Conservation (phyloP, 768 basidiomycete species). For the Pisolithus marmoratus region DNA sequence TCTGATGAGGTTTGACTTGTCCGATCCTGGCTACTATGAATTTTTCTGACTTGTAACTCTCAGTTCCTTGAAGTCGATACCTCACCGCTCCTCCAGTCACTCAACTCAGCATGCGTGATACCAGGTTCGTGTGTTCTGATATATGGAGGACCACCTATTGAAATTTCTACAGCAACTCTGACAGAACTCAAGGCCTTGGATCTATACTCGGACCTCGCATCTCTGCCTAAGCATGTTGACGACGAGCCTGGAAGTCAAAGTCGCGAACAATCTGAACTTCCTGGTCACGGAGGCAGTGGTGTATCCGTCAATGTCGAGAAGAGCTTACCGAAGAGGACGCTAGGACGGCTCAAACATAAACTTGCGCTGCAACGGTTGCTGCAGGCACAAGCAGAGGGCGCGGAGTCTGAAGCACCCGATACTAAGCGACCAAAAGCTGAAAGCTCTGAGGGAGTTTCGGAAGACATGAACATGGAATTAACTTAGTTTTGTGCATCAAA, state of each 20-base stretch:
- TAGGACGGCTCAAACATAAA: slow-evolving; percentile 49
- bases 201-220: slow-evolving; percentile 51
- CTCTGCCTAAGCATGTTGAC: slow-evolving; percentile 56
- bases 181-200: slow-evolving; percentile 50
- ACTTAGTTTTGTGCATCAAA: not conserved
- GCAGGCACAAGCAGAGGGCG: slow-evolving; percentile 3
- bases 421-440: slow-evolving; percentile 16
- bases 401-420: slow-evolving; percentile 3
- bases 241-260: slow-evolving; percentile 39
- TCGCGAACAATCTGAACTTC: slow-evolving; percentile 18
- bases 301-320: slow-evolving; percentile 11
- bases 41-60: not conserved
- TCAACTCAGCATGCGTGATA: slow-evolving; percentile 42
- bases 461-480: slow-evolving; percentile 1
- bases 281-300: not conserved
- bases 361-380: slow-evolving; percentile 32
- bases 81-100: slow-evolving; percentile 34
- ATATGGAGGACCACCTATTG: not conserved
- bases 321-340: slow-evolving; percentile 39
- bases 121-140: slow-evolving; percentile 35
- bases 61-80: slow-evolving; percentile 17
- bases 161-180: slow-evolving; percentile 35
- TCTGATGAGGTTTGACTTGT: slow-evolving; percentile 34
- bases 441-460: not conserved
- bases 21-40: not conserved